Conservation (phyloP, 306 rosid species). For the Lupinus albus region DNA sequence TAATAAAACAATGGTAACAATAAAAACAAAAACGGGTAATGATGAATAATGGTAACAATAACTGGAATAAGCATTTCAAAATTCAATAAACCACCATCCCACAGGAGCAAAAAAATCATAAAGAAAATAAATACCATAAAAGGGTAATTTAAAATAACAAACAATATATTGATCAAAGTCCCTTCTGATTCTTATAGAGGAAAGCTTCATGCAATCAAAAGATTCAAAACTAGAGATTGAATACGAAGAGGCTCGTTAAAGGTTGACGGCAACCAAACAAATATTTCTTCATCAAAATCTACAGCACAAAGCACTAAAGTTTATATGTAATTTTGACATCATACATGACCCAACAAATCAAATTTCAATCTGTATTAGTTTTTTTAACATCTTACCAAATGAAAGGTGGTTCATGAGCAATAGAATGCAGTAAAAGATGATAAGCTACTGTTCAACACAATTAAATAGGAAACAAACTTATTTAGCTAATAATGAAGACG, state of each 20-base stretch:
- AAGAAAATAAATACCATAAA: constrained; percentile 8
- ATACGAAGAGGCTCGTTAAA: background rate
- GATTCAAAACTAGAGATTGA: constrained; percentile 1
- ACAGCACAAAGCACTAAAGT: background rate
- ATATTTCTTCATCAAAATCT: background rate
- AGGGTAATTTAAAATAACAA: background rate
- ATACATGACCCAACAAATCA: constrained; percentile 39
- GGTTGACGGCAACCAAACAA: background rate
- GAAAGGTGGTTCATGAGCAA: constrained; percentile 42
- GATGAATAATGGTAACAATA: too few species aligned
- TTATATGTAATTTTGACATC: constrained; percentile 25
- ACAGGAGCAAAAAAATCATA: background rate
- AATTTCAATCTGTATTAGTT: constrained; percentile 27
- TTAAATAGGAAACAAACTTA: constrained; percentile 13
- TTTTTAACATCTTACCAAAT: constrained; percentile 44
- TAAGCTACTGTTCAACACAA: constrained; percentile 29
- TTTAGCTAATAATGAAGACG: constrained; percentile 24
- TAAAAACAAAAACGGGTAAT: background rate
- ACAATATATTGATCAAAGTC: constrained; percentile 11
- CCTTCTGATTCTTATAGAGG: background rate
- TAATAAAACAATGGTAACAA: background rate
- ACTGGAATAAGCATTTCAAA: background rate
- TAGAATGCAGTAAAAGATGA: constrained; percentile 23
- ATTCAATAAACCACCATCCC: background rate
- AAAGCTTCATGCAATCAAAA: background rate